A percentile compares a stretch with the other conserved stretches of the same genome.
Conservation (phyloP, 1,284 basidiomycete species). For the Apiotrichum sp. region DNA sequence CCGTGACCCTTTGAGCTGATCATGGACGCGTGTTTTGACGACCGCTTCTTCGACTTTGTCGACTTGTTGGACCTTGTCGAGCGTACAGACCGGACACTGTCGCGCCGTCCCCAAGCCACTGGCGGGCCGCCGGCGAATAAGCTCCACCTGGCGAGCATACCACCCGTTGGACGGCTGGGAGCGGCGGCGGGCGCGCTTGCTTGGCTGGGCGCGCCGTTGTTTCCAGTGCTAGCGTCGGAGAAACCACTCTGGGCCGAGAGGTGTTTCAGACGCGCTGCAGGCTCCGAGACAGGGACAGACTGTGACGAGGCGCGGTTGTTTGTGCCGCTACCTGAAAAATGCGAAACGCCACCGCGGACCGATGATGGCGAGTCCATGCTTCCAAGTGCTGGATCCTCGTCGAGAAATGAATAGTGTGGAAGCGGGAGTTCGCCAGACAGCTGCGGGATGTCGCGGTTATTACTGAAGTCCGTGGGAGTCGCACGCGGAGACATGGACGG, state of each 20-base stretch:
- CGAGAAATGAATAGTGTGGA: slow-evolving; percentile 2
- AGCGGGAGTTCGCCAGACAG: background rate
- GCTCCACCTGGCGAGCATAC: slow-evolving; percentile 1
- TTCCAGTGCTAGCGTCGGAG: background rate
- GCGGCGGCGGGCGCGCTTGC: background rate
- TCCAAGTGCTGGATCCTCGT: background rate
- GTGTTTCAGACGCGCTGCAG: slow-evolving; percentile 1
- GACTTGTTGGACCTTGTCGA: slow-evolving; percentile 3
- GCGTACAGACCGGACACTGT: slow-evolving; percentile 6
- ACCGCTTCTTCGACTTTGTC: slow-evolving; percentile 1
- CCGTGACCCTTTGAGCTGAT: background rate
- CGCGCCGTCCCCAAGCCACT: slow-evolving; percentile 14
- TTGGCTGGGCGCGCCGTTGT: background rate
- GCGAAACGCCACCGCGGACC: background rate
- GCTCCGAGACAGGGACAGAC: background rate
- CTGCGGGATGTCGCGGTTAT: background rate
- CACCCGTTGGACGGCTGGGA: background rate
- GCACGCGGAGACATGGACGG: background rate
- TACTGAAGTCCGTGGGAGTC: background rate
- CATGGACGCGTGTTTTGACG: background rate
- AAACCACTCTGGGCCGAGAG: slow-evolving; percentile 1
- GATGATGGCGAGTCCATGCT: background rate
- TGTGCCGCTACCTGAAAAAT: background rate
- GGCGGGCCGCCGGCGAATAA: slow-evolving; percentile 16
- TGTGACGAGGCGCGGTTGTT: background rate